Base-by-base conservation (phyloP, 208 protist species). In the Wallacemonas sp. region DNA sequence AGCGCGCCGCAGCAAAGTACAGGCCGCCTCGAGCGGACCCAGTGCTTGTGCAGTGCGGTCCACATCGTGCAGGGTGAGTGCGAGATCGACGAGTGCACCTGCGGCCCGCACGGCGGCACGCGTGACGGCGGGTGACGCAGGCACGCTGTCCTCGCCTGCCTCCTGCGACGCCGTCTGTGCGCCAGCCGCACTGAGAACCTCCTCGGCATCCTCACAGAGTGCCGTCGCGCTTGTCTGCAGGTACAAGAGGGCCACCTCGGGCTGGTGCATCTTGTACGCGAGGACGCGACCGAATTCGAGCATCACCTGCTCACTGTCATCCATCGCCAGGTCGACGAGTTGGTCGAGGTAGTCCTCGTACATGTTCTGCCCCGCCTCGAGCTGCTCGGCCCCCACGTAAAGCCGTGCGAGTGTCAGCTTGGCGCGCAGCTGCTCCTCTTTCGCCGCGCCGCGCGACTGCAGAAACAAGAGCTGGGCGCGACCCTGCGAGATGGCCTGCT, bases 241-340 rank as follows among this genome's bases (percentile, higher is more conserved):
- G 54, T 94, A 94, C 4, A 86, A 52, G 6, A 91, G 36, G 1
- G 76, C 83, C 24, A 72, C 76, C 46, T 73, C 55, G 19, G 47
- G 61, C 23, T 66, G 61, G 5, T 44, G 27, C 38, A 23, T 54
- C 61, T 83, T 68, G 67, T 81, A 81, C 16, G 71, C 47, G 19
- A 94, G 64, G 36, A 94, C 38, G 19, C 84, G 79, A 27, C 88
- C 88, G 49, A 94, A 71, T 44, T 94, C 84, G 43, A 90, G 73
- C 80, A 90, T 80, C 24, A 67, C 66, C 5, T 64, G 83, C 49
- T 88, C 73, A 19, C 69, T 76, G 60, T 91, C 82, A 34, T 81
- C 69, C 49, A 81, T 70, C 30, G 73, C 70, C 33, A 67, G 33
- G 54, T 78, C 72, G 11, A 87, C 61, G 21, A 88, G 67, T 9